These are phyloP conservation scores for Tuber melanosporum DNA, from an alignment of 495 filamentous ascomycete genomes.

Conservation along the genomic window DNA sequence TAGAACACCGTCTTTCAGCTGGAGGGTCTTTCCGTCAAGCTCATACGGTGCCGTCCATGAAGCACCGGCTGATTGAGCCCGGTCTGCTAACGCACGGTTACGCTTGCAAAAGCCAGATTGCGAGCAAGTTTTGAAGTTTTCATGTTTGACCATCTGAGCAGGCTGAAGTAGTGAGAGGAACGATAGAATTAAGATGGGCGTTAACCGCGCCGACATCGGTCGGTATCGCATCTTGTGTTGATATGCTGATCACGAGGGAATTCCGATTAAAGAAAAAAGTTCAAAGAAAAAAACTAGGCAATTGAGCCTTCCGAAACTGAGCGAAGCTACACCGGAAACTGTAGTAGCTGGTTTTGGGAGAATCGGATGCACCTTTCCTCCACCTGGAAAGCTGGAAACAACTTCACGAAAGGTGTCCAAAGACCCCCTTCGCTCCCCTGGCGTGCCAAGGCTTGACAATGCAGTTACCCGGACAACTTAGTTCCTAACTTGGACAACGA, in stretches of 20 bases:
- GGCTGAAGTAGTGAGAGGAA: conserved; percentile 24
- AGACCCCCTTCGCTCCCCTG: background rate
- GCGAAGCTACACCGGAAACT: background rate
- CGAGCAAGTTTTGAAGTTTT: conserved; percentile 90
- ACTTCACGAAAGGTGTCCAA: background rate
- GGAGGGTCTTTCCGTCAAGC: conserved; percentile 62
- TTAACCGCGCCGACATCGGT: background rate
- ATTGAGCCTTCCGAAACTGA: background rate
- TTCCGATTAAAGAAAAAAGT: background rate
- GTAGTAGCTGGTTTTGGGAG: background rate
- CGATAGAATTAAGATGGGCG: conserved; percentile 13
- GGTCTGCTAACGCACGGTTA: conserved; percentile 82
- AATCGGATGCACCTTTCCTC: background rate
- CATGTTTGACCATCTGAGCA: conserved; percentile 78
- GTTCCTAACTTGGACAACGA: background rate
- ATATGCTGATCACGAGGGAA: background rate
- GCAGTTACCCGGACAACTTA: background rate
- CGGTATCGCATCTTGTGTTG: background rate
- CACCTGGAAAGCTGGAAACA: background rate
- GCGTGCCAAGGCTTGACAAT: background rate
- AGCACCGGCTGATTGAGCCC: conserved; percentile 55
- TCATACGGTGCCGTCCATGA: conserved; percentile 77
- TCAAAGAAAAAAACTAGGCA: background rate
- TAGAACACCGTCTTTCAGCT: conserved; percentile 71
- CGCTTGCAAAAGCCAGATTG: conserved; percentile 96